Conservation (phyloP, 495 filamentous ascomycete species). For the Lasiosphaeriaceae sp. region DNA sequence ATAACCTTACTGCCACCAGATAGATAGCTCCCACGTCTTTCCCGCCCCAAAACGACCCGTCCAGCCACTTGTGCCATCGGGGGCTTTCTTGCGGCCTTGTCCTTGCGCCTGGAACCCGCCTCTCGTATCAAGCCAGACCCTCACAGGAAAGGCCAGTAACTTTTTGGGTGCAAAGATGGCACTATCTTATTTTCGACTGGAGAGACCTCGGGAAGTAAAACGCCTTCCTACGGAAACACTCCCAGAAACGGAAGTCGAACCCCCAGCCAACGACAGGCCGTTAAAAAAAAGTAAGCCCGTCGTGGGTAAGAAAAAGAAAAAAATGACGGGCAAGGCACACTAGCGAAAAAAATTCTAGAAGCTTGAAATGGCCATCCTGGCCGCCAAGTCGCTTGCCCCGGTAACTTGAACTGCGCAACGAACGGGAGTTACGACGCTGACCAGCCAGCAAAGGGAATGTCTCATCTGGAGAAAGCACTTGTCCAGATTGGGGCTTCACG, state of each 20-base stretch:
- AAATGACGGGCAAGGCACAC: background rate
- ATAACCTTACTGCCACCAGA: background rate
- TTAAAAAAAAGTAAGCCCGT: background rate
- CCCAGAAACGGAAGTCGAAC: constrained; percentile 19
- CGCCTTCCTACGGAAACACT: constrained; percentile 14
- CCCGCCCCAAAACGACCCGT: background rate
- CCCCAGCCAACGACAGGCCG: constrained; percentile 11
- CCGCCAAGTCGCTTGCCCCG: constrained; percentile 13
- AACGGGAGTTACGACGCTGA: background rate
- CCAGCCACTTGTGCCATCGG: background rate
- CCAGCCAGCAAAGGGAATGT: background rate
- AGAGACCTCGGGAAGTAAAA: constrained; percentile 2
- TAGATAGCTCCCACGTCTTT: background rate
- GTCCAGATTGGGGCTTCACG: constrained; percentile 11
- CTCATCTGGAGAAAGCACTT: constrained; percentile 4
- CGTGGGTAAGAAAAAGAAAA: background rate
- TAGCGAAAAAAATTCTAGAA: constrained; percentile 9
- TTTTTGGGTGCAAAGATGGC: too few species aligned
- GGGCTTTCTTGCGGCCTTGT: background rate
- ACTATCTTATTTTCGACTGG: background rate
- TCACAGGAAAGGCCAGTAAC: too few species aligned
- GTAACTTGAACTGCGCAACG: background rate
- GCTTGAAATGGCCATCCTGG: constrained; percentile 3
- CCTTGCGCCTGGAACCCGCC: background rate
- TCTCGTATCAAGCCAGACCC: too few species aligned